Conservation (phyloP, 805 yeast genomes). For the Sugiyamaella lignohabitans region DNA sequence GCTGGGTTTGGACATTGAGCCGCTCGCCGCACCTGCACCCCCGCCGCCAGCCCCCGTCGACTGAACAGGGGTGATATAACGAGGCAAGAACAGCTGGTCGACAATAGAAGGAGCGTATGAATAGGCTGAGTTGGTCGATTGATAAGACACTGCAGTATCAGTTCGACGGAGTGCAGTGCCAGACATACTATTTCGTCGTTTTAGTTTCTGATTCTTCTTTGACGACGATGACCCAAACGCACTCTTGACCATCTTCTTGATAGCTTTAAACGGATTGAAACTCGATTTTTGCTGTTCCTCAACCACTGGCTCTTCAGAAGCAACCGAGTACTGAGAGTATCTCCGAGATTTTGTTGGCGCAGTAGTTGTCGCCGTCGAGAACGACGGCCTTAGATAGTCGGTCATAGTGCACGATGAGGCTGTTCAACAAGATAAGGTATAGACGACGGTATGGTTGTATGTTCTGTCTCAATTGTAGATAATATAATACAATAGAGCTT, state of each 20-base stretch:
- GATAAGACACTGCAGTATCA: conserved; percentile 8
- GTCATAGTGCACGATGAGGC: too few species aligned
- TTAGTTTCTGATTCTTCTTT: conserved; percentile 2
- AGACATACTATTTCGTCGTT: not conserved
- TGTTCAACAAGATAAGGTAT: too few species aligned
- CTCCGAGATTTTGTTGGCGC: conserved; percentile 5
- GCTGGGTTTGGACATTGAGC: not conserved
- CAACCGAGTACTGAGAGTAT: conserved; percentile 3
- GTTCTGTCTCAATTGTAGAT: too few species aligned
- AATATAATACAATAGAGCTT: too few species aligned
- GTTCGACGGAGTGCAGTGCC: conserved; percentile 1
- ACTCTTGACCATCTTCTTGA: conserved; percentile 4
- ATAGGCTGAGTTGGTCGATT: conserved; percentile 7
- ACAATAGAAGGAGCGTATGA: conserved; percentile 11
- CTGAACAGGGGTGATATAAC: conserved; percentile 3
- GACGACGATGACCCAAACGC: conserved; percentile 2
- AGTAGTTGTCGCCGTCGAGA: conserved; percentile 8
- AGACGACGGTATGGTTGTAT: too few species aligned
- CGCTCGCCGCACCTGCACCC: not conserved
- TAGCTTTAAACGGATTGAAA: conserved; percentile 5
- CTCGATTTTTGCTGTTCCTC: not conserved
- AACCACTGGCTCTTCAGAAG: not conserved
- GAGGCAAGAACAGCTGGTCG: conserved; percentile 10
- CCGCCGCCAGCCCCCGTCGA: not conserved
- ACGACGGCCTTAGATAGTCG: conserved; percentile 8